Percentiles rank a stretch among this genome's conserved stretches.
Evolutionary conservation across 2,329 filamentous ascomycete genomes (phyloP).

Genomic region (Pseudogymnoascus sp.): DNA sequence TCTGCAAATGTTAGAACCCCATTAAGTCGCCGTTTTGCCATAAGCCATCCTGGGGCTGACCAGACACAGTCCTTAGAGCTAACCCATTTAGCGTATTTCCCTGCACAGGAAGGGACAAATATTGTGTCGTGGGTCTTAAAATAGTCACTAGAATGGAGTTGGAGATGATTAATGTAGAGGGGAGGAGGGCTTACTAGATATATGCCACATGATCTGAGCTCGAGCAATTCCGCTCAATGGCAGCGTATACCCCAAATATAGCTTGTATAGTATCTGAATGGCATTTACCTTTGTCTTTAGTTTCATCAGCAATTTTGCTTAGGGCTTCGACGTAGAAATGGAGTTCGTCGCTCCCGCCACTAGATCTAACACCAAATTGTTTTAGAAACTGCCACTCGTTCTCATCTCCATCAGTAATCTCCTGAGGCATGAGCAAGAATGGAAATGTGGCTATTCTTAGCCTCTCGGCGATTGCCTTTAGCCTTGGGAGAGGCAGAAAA

Average conservation of each 20-base stretch:
- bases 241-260: not conserved
- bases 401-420: not conserved
- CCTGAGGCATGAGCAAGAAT: not conserved
- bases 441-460: not conserved
- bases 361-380: slow-evolving; percentile 10
- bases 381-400: slow-evolving; percentile 14
- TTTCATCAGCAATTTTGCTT: not conserved
- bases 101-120: not conserved
- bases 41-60: not conserved
- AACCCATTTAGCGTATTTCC: not conserved
- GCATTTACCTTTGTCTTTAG: not conserved
- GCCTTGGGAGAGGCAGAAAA: not conserved
- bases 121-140: not conserved
- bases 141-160: not conserved
- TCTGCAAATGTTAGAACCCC: not conserved
- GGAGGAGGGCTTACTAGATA: not conserved
- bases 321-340: slow-evolving; percentile 11
- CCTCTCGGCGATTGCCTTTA: not conserved
- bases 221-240: not conserved
- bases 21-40: not conserved
- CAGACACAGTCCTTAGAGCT: not conserved
- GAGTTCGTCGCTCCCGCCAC: slow-evolving; percentile 11
- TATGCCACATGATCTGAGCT: not conserved
- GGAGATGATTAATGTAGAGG: not conserved
- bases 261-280: not conserved